Percentiles rank a stretch among this genome's conserved stretches.
These are phyloP conservation scores for Pseudogymnoascus sp. DNA, from an alignment of 2,329 filamentous ascomycete species.

Conservation along the genomic window DNA sequence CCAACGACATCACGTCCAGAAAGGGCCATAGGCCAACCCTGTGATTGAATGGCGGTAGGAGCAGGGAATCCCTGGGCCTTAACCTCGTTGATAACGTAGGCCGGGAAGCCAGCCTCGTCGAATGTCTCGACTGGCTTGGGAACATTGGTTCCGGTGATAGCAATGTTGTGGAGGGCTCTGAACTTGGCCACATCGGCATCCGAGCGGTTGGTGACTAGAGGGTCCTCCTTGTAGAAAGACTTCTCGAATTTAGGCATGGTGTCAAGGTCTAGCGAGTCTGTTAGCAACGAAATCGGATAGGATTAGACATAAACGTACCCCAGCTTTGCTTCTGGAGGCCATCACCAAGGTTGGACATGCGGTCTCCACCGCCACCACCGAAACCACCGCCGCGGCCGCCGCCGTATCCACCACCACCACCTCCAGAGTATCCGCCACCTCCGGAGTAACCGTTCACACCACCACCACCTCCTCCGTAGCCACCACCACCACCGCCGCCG, in stretches of 20 bases:
- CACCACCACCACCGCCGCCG: conserved; percentile 35
- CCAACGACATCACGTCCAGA: conserved; percentile 97
- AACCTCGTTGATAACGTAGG: conserved; percentile 96
- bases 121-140: conserved; percentile 95
- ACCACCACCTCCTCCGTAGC: conserved; percentile 31
- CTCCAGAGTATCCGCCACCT: conserved; percentile 28
- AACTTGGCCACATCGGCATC: conserved; percentile 79
- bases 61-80: conserved; percentile 94
- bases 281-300: conserved; percentile 12
- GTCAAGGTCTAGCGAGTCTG: conserved; percentile 55
- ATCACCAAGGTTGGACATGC: conserved; percentile 87
- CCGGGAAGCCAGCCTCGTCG: conserved; percentile 94
- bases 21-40: conserved; percentile 98
- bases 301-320: conserved; percentile 53
- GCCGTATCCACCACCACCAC: conserved; percentile 28
- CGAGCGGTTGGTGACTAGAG: conserved; percentile 68
- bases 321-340: conserved; percentile 82
- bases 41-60: conserved; percentile 93
- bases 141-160: conserved; percentile 71
- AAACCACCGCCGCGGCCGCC: conserved; percentile 48
- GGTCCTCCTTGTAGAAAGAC: conserved; percentile 96
- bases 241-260: conserved; percentile 95
- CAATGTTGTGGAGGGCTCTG: conserved; percentile 77
- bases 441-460: conserved; percentile 35
- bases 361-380: conserved; percentile 77